Percentiles rank a stretch among this genome's conserved stretches.
Evolutionary conservation across 768 basidiomycete species (phyloP).

Genomic region (Vararia minispora): DNA sequence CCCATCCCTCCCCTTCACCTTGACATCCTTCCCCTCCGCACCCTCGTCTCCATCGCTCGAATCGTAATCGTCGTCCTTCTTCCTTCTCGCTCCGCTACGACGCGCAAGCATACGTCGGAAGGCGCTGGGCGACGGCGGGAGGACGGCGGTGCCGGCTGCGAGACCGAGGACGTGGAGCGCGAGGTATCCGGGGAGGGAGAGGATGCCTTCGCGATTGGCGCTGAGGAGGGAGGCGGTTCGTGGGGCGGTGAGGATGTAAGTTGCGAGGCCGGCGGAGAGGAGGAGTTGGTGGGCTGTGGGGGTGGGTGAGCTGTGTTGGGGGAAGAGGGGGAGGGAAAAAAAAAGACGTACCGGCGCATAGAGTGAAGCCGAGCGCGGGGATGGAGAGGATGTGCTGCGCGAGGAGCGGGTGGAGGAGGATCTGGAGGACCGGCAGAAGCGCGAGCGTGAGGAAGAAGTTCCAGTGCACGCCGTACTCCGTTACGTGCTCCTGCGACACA

Average conservation of each 20-base stretch:
- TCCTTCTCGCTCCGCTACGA: no score
- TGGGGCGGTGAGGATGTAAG: conserved; percentile 54
- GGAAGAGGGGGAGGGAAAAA: background rate
- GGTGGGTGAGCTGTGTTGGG: no score
- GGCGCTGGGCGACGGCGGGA: conserved; percentile 68
- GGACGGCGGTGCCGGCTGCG: conserved; percentile 66
- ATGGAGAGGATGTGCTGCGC: conserved; percentile 41
- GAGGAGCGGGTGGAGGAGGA: conserved; percentile 58
- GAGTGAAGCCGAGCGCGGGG: conserved; percentile 46
- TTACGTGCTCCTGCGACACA: conserved; percentile 68
- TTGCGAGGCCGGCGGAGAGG: conserved; percentile 47
- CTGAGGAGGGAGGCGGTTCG: conserved; percentile 55
- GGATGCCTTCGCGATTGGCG: conserved; percentile 87
- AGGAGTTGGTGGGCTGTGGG: conserved; percentile 60
- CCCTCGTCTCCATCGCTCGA: background rate
- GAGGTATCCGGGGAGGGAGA: conserved; percentile 79
- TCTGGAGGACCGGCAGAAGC: conserved; percentile 62
- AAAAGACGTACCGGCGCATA: conserved; percentile 41
- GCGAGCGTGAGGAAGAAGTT: conserved; percentile 97
- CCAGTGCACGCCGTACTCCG: conserved; percentile 97
- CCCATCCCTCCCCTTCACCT: no score
- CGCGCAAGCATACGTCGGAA: conserved; percentile 53
- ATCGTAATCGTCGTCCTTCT: conserved; percentile 11
- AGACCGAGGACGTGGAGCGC: conserved; percentile 83
- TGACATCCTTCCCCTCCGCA: background rate